These are phyloP conservation scores for Pseudocercospora fuligena DNA, from an alignment of 2,329 filamentous ascomycete genomes.

Conservation along the genomic window DNA sequence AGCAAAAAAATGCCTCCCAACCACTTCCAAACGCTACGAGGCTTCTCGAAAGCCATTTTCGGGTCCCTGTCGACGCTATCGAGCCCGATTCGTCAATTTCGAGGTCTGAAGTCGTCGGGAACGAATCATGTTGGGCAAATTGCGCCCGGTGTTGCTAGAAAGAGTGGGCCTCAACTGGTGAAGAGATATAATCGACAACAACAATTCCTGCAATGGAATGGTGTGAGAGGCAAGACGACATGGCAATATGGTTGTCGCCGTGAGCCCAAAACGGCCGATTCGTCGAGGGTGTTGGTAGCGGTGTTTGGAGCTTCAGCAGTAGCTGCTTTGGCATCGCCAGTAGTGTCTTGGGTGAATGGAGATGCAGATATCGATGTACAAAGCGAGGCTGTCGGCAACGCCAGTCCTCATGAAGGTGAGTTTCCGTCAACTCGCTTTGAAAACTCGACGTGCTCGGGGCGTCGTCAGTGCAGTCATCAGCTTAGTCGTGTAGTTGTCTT, in stretches of 20 bases:
- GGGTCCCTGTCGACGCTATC: slow-evolving; percentile 10
- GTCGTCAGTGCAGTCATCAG: not conserved
- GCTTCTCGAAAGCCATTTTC: slow-evolving; percentile 24
- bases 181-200: slow-evolving; percentile 17
- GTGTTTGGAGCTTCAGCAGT: slow-evolving; percentile 30
- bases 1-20: slow-evolving; percentile 19
- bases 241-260: slow-evolving; percentile 18
- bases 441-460: not conserved
- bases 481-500: not conserved
- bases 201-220: slow-evolving; percentile 25
- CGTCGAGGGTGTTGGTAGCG: slow-evolving; percentile 24
- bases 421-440: not conserved
- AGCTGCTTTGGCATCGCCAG: slow-evolving; percentile 29
- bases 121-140: slow-evolving; percentile 26
- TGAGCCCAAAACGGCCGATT: slow-evolving; percentile 26
- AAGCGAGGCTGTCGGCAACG: not conserved
- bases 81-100: slow-evolving; percentile 19
- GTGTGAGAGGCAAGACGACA: slow-evolving; percentile 21
- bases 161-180: slow-evolving; percentile 21
- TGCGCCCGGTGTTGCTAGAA: slow-evolving; percentile 26
- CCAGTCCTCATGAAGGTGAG: not conserved
- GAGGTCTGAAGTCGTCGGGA: slow-evolving; percentile 19
- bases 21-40: slow-evolving; percentile 23
- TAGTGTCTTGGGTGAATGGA: slow-evolving; percentile 23
- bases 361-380: slow-evolving; percentile 12